Evolutionary conservation across 805 yeast species (phyloP).

Genomic region (Candida orba): DNA sequence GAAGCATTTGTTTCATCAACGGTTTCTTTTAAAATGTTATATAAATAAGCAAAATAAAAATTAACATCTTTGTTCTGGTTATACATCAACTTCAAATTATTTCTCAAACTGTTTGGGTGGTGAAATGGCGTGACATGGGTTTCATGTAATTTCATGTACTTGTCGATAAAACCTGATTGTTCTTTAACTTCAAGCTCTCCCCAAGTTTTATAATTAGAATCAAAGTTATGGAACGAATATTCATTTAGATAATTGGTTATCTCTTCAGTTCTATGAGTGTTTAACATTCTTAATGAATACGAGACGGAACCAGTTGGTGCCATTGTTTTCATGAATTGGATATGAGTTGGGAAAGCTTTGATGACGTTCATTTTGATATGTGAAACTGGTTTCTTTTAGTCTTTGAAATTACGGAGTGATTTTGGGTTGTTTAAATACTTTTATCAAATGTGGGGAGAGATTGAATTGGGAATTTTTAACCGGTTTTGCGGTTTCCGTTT

Average conservation of each 20-base stretch:
- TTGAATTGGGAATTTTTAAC: too few species aligned
- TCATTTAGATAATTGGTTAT: constrained; percentile 7
- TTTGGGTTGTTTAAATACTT: too few species aligned
- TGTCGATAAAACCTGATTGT: constrained; percentile 7
- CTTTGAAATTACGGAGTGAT: too few species aligned
- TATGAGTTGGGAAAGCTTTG: constrained; percentile 7
- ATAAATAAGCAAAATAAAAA: constrained; percentile 9
- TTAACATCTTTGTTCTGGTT: constrained; percentile 11
- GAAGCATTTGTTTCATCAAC: constrained; percentile 5
- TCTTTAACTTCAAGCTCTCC: constrained; percentile 8
- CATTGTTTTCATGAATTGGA: constrained; percentile 7
- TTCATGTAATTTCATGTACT: constrained; percentile 7
- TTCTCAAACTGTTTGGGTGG: constrained; percentile 2
- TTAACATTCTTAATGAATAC: constrained; percentile 4
- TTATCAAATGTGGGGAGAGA: too few species aligned
- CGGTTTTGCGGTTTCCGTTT: too few species aligned
- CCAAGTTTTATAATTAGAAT: constrained; percentile 10
- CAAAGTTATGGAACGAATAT: constrained; percentile 8
- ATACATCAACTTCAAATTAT: constrained; percentile 6
- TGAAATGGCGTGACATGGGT: constrained; percentile 3
- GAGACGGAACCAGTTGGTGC: constrained; percentile 1
- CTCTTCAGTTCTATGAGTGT: constrained; percentile 4
- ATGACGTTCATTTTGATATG: constrained; percentile 5
- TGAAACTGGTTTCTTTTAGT: too few species aligned
- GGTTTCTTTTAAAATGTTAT: constrained; percentile 6